Conservation (phyloP, 1,284 basidiomycete genomes). For the Stygiomarasmius scandens region DNA sequence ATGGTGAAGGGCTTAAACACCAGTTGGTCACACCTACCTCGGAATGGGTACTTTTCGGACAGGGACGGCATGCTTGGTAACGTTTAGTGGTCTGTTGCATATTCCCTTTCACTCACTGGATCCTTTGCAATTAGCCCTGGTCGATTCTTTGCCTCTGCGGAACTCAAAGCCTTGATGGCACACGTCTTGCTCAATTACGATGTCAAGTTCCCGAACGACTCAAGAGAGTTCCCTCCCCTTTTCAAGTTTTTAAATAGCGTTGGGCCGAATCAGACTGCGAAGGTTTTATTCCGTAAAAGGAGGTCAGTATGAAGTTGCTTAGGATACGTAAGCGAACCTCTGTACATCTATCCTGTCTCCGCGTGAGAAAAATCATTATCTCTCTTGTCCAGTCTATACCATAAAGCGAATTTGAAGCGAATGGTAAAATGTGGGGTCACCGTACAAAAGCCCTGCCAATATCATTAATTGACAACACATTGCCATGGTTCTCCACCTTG, state of each 20-base stretch:
- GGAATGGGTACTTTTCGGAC: conserved; percentile 46
- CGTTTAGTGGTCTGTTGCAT: background rate
- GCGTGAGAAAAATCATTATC: too few species aligned
- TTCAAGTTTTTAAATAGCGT: conserved; percentile 13
- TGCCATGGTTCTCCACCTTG: too few species aligned
- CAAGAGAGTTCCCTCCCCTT: conserved; percentile 16
- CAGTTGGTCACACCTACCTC: conserved; percentile 37
- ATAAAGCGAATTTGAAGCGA: too few species aligned
- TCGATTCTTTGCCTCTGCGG: conserved; percentile 42
- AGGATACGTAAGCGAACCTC: too few species aligned
- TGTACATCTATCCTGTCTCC: too few species aligned
- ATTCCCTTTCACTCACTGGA: background rate
- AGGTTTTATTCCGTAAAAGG: conserved; percentile 19
- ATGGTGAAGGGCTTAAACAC: conserved; percentile 31
- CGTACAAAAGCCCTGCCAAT: too few species aligned
- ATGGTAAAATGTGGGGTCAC: too few species aligned
- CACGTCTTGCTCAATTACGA: conserved; percentile 43
- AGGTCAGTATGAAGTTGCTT: background rate
- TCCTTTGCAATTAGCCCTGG: conserved; percentile 33
- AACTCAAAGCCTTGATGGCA: conserved; percentile 43
- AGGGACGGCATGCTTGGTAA: conserved; percentile 42
- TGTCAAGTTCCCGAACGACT: conserved; percentile 35
- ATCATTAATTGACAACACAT: too few species aligned
- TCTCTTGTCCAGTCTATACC: too few species aligned
- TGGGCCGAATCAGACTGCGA: conserved; percentile 13